Evolutionary conservation across 306 rosid genomes (phyloP), one percentile per base, ranked within the genome.

Genomic region (Elaeagnus macrophylla): DNA sequence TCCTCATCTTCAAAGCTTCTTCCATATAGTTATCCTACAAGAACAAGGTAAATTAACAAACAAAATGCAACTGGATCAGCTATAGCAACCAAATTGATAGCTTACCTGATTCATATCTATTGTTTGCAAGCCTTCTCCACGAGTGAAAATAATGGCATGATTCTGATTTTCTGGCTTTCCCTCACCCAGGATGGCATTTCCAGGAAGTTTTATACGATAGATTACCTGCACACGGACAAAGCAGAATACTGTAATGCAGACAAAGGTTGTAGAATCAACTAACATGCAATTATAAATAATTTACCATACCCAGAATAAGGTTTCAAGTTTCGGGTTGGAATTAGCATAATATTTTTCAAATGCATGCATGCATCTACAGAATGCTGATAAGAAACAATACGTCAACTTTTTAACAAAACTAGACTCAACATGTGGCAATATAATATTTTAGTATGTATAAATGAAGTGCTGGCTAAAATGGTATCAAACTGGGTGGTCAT

Each of bases 81-180:
- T 36, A 35, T 15, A 10, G 32, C 0, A 46, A 40, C 12, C 35
- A 39, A n/a, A 10, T 25, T 13, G 62, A 70, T 44, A 32, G 52
- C 7, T 32, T 25, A 86, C 97, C 96, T 91, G 97, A 71, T 91
- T 91, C 97, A 91, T 91, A 65, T 91, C 96, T 66, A 91, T 91
- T 14, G 97, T 75, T 64, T 91, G 97, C 77, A 91, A 75, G 67
- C 96, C 97, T 72, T 91, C 97, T 14, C 97, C 97, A 7, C 97
- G 95, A 11, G 93, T 75, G 75, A 91, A 91, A 57, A 91, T 91
- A 62, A 91, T 84, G 51, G 97, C 94, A 73, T 91, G 97, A 65
- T 91, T 91, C 80, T 91, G 96, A 83, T 86, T 91, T 72, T 91
- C 97, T 57, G 97, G 97, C 78, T 91, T 91, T 50, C 97, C 97